Percentiles rank a stretch among this genome's conserved stretches.
Evolutionary conservation across 768 basidiomycete genomes (phyloP).

Genomic region (Termitomyces sp.): DNA sequence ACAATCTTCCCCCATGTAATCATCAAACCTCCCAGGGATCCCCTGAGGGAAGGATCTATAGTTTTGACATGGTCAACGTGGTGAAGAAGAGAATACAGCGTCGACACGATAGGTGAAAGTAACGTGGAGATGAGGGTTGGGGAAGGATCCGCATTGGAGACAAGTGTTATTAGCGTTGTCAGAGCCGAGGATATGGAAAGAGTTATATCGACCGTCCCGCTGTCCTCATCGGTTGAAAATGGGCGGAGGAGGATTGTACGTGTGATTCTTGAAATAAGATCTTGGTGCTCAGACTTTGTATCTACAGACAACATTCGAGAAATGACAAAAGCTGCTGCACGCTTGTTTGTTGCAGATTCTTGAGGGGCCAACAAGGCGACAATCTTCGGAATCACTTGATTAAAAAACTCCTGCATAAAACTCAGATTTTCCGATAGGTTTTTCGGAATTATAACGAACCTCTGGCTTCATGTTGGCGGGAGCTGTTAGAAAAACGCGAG

Average conservation of each 20-base stretch:
- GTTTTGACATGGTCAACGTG: conserved; percentile 54
- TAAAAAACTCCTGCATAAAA: conserved; percentile 57
- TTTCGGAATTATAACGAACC: conserved; percentile 37
- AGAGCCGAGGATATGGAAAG: conserved; percentile 31
- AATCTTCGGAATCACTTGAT: conserved; percentile 52
- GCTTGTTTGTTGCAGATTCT: conserved; percentile 43
- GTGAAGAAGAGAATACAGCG: conserved; percentile 63
- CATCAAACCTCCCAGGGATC: conserved; percentile 59
- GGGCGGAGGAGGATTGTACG: conserved; percentile 54
- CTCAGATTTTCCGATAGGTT: conserved; percentile 3
- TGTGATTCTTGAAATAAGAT: conserved; percentile 34
- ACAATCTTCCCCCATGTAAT: conserved; percentile 76
- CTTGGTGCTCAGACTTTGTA: conserved; percentile 24
- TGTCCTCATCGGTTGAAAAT: conserved; percentile 29
- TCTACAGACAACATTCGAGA: conserved; percentile 59
- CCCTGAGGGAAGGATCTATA: conserved; percentile 63
- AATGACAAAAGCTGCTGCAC: conserved; percentile 67
- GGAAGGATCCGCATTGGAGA: conserved; percentile 79
- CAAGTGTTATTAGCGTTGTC: conserved; percentile 50
- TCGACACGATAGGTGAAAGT: conserved; percentile 65
- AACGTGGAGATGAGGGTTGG: conserved; percentile 61
- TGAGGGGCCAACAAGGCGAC: conserved; percentile 47
- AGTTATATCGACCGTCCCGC: conserved; percentile 1
- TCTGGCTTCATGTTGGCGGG: conserved; percentile 55
- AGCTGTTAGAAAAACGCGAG: conserved; percentile 59